Evolutionary conservation across 108 stramenopile species (phyloP).

Genomic region (Cyclotella sp.): DNA sequence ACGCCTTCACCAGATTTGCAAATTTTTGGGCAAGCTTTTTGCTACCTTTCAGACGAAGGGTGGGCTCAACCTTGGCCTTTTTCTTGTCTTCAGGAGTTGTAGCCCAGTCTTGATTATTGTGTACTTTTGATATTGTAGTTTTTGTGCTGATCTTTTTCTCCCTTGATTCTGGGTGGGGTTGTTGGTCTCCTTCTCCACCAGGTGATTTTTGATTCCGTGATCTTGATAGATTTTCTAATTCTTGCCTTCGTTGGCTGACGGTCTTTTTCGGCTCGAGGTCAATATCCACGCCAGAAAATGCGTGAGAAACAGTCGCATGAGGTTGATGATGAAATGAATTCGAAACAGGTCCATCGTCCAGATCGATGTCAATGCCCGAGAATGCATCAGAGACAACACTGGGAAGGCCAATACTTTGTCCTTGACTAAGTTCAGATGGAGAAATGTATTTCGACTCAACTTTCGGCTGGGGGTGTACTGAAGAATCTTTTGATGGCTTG

Average conservation of each 20-base stretch:
- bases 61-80: slow-evolving; percentile 33
- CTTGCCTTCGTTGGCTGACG: slow-evolving; percentile 40
- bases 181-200: neutral
- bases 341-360: slow-evolving; percentile 24
- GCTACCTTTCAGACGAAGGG: slow-evolving; percentile 41
- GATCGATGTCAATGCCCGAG: slow-evolving; percentile 47
- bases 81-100: slow-evolving; percentile 14
- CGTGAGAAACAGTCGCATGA: slow-evolving; percentile 22
- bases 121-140: neutral
- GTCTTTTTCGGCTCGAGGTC: slow-evolving; percentile 34
- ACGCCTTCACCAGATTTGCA: slow-evolving; percentile 45
- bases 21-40: slow-evolving; percentile 46
- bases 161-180: neutral
- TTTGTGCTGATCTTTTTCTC: neutral
- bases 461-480: neutral
- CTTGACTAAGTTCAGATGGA: slow-evolving; percentile 24
- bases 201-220: slow-evolving; percentile 19
- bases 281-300: slow-evolving; percentile 47
- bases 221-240: slow-evolving; percentile 30
- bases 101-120: neutral
- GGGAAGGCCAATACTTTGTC: slow-evolving; percentile 12
- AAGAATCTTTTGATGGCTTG: neutral
- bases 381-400: slow-evolving; percentile 39
- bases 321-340: neutral
- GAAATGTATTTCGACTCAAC: slow-evolving; percentile 3